A percentile compares a stretch with the other conserved stretches of the same genome.
Evolutionary conservation across 164 flowering plant species (phyloP).

Genomic region (Aristolochia californica): DNA sequence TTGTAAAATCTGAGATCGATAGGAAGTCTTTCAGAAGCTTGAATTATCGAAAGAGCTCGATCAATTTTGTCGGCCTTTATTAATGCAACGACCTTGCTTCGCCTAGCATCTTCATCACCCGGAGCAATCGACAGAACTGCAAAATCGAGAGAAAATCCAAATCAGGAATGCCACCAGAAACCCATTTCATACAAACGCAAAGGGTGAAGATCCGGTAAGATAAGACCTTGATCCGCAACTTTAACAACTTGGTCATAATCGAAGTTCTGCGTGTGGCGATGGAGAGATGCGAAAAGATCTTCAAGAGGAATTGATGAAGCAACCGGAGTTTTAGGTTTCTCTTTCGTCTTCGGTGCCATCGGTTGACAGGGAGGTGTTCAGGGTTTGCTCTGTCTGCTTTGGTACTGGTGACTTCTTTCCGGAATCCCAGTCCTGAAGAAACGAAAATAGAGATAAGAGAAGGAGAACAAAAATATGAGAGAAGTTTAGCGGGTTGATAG

Average conservation of each 20-base stretch:
- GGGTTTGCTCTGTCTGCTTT: not conserved
- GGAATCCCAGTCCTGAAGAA: no score
- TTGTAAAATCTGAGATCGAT: constrained; percentile 54
- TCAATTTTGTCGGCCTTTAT: constrained; percentile 56
- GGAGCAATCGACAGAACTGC: constrained; percentile 61
- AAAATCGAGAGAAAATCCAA: not conserved
- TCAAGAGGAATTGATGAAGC: constrained; percentile 50
- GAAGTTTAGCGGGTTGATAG: no score
- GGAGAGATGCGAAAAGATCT: constrained; percentile 76
- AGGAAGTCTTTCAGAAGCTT: constrained; percentile 25
- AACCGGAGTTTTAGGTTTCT: constrained; percentile 23
- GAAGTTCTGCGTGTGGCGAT: constrained; percentile 52
- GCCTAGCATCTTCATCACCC: constrained; percentile 75
- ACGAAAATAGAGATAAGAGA: no score
- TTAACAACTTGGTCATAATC: constrained; percentile 63
- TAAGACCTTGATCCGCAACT: constrained; percentile 85
- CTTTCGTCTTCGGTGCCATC: constrained; percentile 80
- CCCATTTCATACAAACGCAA: not conserved
- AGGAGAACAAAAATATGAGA: no score
- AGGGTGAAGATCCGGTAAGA: not conserved
- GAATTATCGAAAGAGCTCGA: constrained; percentile 50
- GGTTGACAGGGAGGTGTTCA: not conserved
- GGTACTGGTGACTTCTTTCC: no score
- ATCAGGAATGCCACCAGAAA: not conserved
- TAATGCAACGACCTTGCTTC: constrained; percentile 78